phyloP scores from a whole-genome alignment of 106 monocot species.

The Platanthera guangdongensis region DNA sequence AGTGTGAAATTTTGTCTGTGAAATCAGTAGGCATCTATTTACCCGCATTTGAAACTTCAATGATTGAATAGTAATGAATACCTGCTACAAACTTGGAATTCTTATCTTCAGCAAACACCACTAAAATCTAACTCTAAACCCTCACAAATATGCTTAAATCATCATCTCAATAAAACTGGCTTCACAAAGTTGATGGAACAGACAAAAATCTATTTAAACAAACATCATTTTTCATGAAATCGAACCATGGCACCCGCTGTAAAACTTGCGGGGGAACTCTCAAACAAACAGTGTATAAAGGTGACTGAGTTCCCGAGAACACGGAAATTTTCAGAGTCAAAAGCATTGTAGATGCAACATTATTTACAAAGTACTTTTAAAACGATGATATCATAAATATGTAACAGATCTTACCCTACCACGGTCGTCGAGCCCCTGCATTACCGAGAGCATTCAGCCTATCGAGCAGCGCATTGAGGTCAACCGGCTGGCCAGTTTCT shows the following conservation, averaged over 20 bases:
- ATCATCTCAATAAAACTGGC: not conserved
- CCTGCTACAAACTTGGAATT: no score
- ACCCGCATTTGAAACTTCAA: no score
- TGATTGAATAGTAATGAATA: no score
- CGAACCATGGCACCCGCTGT: not conserved
- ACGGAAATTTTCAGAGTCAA: not conserved
- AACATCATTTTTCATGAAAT: not conserved
- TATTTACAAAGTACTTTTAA: not conserved
- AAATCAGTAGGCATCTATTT: no score
- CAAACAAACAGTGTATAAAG: not conserved
- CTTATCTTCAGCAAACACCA: no score
- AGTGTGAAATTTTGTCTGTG: no score
- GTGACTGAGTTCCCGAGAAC: not conserved
- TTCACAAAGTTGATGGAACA: not conserved
- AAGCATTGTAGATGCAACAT: not conserved
- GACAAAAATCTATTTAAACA: not conserved
- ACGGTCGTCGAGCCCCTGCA: slow-evolving; percentile 29
- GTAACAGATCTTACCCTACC: slow-evolving; percentile 20
- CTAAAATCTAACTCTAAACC: no score
- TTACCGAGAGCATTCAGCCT: slow-evolving; percentile 35
- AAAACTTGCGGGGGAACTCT: slow-evolving; percentile 2
- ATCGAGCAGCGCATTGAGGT: slow-evolving; percentile 74
- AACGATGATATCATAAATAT: not conserved
- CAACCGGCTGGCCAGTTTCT: slow-evolving; percentile 61
- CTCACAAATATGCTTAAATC: no score